Evolutionary conservation across 1,139 yeast genomes (phyloP).

Genomic region (Sugiyamaella neomexicana): DNA sequence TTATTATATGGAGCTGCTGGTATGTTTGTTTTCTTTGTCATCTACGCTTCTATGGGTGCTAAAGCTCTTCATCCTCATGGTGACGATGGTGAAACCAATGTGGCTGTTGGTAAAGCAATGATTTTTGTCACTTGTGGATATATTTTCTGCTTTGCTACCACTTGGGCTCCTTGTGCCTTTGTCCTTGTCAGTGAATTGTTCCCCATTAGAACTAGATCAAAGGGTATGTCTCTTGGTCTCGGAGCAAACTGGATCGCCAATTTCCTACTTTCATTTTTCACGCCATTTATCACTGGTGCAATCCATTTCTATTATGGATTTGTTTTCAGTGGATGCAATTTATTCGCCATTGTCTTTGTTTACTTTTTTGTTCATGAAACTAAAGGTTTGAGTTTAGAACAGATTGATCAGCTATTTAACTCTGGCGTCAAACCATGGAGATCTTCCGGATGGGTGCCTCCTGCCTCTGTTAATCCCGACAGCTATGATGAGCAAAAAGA

Average conservation of each 20-base stretch:
- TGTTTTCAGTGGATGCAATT: constrained; percentile 70
- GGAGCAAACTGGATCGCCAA: constrained; percentile 83
- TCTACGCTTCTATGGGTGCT: constrained; percentile 71
- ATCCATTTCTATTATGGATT: constrained; percentile 65
- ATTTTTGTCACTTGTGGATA: constrained; percentile 76
- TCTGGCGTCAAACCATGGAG: constrained; percentile 36
- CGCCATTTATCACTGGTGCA: constrained; percentile 49
- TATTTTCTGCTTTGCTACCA: constrained; percentile 79
- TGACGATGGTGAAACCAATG: constrained; percentile 44
- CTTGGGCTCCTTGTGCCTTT: constrained; percentile 89
- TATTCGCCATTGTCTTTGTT: constrained; percentile 53
- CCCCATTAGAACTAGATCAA: constrained; percentile 76
- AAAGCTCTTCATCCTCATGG: constrained; percentile 52
- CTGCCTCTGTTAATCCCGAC: background rate
- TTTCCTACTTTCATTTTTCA: constrained; percentile 56
- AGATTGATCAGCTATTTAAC: constrained; percentile 59
- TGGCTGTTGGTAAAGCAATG: constrained; percentile 49
- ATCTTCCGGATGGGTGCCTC: constrained; percentile 34
- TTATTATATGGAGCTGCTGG: constrained; percentile 63
- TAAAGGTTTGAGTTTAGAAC: constrained; percentile 71
- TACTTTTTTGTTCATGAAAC: constrained; percentile 68
- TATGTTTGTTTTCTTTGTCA: constrained; percentile 64
- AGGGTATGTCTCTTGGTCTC: constrained; percentile 66
- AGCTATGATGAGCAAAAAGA: background rate
- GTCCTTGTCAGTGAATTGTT: constrained; percentile 76